Conservation (phyloP, 805 yeast genomes). For the Komagataella phaffii region DNA sequence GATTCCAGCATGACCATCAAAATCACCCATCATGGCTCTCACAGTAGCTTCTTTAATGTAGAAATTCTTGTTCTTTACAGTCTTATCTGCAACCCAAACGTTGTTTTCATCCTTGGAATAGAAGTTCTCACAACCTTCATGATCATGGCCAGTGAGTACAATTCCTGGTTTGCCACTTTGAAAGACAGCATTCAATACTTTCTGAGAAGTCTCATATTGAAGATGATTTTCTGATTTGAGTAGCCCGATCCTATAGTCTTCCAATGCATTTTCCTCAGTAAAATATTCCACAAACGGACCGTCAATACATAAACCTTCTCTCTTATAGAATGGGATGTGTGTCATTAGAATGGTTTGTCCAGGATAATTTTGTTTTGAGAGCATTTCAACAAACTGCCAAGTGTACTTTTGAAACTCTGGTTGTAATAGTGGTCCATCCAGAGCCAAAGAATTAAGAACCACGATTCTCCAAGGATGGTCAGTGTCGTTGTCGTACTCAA, state of each 20-base stretch:
- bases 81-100: constrained; percentile 49
- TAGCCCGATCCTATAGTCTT: constrained; percentile 56
- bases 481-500: constrained; percentile 49
- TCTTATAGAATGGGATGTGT: constrained; percentile 82
- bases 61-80: constrained; percentile 13
- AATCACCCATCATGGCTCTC: constrained; percentile 94
- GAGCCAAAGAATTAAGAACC: constrained; percentile 67
- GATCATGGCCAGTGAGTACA: constrained; percentile 90
- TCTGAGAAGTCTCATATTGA: constrained; percentile 48
- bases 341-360: constrained; percentile 80
- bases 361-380: constrained; percentile 39
- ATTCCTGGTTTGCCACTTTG: constrained; percentile 58
- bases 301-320: constrained; percentile 73
- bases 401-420: constrained; percentile 54
- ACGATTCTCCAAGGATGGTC: constrained; percentile 78
- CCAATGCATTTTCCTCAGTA: constrained; percentile 35
- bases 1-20: constrained; percentile 77
- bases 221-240: constrained; percentile 82
- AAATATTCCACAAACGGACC: constrained; percentile 66
- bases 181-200: constrained; percentile 61
- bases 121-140: constrained; percentile 76
- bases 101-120: constrained; percentile 33
- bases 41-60: constrained; percentile 71
- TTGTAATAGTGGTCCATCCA: constrained; percentile 87
- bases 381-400: constrained; percentile 56